A percentile compares a stretch with the other conserved stretches of the same genome.
These are phyloP conservation scores for Picochlorum sp. DNA, from an alignment of 139 green algal genomes.

Conservation along the genomic window DNA sequence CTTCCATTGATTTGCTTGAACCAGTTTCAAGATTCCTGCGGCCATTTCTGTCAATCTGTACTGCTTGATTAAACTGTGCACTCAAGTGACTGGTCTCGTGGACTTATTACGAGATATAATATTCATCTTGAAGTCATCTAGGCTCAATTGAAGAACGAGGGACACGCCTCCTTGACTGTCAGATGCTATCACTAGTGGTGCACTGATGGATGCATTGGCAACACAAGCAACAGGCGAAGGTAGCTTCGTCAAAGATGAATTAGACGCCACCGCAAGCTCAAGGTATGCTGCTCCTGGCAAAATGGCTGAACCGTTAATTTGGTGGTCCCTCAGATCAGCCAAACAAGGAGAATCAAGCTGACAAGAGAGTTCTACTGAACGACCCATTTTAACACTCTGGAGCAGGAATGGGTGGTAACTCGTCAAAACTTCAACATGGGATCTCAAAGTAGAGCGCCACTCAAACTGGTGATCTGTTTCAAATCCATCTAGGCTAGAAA, in stretches of 20 bases:
- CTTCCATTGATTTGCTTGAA: constrained; percentile 19
- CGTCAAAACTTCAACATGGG: constrained; percentile 24
- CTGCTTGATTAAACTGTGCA: background rate
- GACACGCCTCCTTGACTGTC: background rate
- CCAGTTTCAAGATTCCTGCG: too few relatives aligned
- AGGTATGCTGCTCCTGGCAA: constrained; percentile 62
- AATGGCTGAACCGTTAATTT: constrained; percentile 28
- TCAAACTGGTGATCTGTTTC: background rate
- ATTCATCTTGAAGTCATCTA: constrained; percentile 12
- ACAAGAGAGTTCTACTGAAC: constrained; percentile 24
- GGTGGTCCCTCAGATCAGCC: constrained; percentile 63
- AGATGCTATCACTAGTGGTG: constrained; percentile 37
- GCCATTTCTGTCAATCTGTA: too few relatives aligned
- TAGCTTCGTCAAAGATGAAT: constrained; percentile 11
- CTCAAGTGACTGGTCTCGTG: background rate
- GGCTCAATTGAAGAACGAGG: constrained; percentile 6
- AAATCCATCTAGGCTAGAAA: constrained; percentile 11
- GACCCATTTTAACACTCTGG: constrained; percentile 3
- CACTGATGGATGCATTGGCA: constrained; percentile 22
- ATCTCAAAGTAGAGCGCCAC: constrained; percentile 11
- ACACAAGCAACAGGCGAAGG: constrained; percentile 11
- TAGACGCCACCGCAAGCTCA: constrained; percentile 41
- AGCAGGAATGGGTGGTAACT: constrained; percentile 45
- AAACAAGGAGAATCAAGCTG: constrained; percentile 25
- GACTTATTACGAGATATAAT: constrained; percentile 16